Percentiles rank a stretch among this genome's conserved stretches.
phyloP scores from a whole-genome alignment of 2,329 filamentous ascomycete genomes.

The Verruconis gallopava region DNA sequence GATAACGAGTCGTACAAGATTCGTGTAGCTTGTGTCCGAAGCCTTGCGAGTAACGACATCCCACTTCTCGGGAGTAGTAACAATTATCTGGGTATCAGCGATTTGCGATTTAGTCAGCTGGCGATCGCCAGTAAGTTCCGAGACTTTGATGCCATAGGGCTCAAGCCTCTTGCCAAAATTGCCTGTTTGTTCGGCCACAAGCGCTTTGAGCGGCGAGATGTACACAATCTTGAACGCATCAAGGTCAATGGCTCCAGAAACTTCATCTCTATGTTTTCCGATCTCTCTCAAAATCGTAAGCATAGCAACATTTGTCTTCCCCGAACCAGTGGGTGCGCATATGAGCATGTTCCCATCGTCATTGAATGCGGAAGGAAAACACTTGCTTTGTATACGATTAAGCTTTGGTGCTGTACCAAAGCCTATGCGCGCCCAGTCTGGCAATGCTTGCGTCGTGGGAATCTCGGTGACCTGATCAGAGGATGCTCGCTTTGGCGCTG shows the following conservation, averaged over 20 bases:
- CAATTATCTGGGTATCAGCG: slow-evolving; percentile 91
- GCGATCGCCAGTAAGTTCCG: slow-evolving; percentile 93
- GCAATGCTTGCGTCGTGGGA: slow-evolving; percentile 68
- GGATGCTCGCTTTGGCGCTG: slow-evolving; percentile 76
- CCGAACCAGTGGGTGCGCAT: slow-evolving; percentile 91
- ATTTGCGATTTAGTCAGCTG: slow-evolving; percentile 99
- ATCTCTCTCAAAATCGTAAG: slow-evolving; percentile 90
- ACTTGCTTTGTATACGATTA: slow-evolving; percentile 92
- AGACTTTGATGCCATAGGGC: slow-evolving; percentile 79
- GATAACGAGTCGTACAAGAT: slow-evolving; percentile 87
- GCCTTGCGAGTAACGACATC: slow-evolving; percentile 98
- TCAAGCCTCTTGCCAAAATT: slow-evolving; percentile 90
- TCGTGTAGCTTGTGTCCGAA: slow-evolving; percentile 92
- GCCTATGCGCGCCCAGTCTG: slow-evolving; percentile 78
- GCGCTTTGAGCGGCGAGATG: slow-evolving; percentile 86
- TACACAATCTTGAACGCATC: slow-evolving; percentile 98
- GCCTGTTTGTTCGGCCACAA: slow-evolving; percentile 95
- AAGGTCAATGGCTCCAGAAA: slow-evolving; percentile 86
- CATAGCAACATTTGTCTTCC: slow-evolving; percentile 99
- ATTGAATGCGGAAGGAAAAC: slow-evolving; percentile 79
- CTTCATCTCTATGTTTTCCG: slow-evolving; percentile 79
- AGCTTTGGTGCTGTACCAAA: slow-evolving; percentile 79
- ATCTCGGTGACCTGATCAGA: slow-evolving; percentile 63
- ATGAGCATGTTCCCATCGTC: slow-evolving; percentile 97
- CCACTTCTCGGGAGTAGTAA: slow-evolving; percentile 98